Base-by-base conservation (phyloP, 2,329 filamentous ascomycete species). In the Aureobasidium musti region DNA sequence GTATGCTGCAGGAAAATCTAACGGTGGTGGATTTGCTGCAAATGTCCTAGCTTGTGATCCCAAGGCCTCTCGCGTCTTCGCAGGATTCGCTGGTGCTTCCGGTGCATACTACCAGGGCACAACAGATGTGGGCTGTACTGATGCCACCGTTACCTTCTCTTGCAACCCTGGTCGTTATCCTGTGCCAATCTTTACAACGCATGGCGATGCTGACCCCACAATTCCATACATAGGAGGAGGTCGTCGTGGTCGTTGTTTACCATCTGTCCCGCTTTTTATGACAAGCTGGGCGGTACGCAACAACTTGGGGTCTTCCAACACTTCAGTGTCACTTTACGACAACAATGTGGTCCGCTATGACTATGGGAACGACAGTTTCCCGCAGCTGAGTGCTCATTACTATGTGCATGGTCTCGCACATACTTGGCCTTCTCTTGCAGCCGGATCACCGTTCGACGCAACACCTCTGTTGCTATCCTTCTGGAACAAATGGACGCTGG, bases 1-100 rank as follows among this genome's bases (percentile, higher is more conserved):
- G 33, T 83, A 82, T 66, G 77, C 77, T 7, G 74, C 77, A 0
- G 81, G 81, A 53, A 84, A 85, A 68, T 85, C 78, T 68, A 84
- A 86, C 49, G 84, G 82, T 3, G 84, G 82, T 1, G 84, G 82
- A 1, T 83, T 79, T 14, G 79, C 82, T 30, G 78, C 78, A 3
- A 78, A 77, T 23, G 69, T 79, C 1, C 78, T 84, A 7, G 80
- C 82, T 4, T 84, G 81, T 70, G 76, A 81, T 37, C 71, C 78
- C 2, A 73, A 74, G 10, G 75, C 78, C 3, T 79, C 78, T 1
- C 74, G 71, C 8, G 75, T 77, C 7, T 80, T 85, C 61, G 82
- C 82, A 7, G 82, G 82, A 1, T 84, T 85, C 69, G 82, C 81
- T 0, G 76, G 80, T 8, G 79, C 80, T 8, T 79, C 80, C 1